Percentiles rank a stretch among this genome's conserved stretches.
These are phyloP conservation scores for Piromyces sp. DNA, from an alignment of 192 early-diverging fungal species.

Conservation along the genomic window DNA sequence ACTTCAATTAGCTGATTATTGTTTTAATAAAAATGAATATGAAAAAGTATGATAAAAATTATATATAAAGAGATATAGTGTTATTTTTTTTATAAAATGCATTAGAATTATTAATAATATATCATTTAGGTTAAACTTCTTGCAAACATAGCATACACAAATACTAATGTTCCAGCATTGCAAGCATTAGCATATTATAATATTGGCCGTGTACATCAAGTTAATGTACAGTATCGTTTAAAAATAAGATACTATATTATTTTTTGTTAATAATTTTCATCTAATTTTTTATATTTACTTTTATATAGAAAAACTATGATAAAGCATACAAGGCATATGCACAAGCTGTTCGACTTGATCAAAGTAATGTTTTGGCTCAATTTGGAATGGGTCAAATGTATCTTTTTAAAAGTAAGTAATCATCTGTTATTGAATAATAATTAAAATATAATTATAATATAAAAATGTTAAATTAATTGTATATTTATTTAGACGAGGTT, in stretches of 20 bases:
- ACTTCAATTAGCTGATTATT: background rate
- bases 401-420: slow-evolving; percentile 32
- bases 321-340: slow-evolving; percentile 51
- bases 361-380: slow-evolving; percentile 43
- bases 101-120: no score
- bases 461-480: no score
- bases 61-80: no score
- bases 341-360: slow-evolving; percentile 44
- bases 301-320: slow-evolving; percentile 41
- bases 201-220: background rate
- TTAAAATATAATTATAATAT: background rate
- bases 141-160: background rate
- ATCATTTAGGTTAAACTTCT: background rate
- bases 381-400: slow-evolving; percentile 66
- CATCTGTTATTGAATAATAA: no score
- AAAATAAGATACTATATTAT: no score
- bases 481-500: no score
- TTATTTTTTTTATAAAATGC: no score
- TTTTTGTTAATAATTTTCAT: no score
- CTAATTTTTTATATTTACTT: no score
- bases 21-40: background rate
- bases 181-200: background rate
- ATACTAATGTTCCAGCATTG: background rate
- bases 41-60: background rate
- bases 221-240: background rate